Conservation (phyloP, 495 filamentous ascomycete species). For the Tetracladium setigerum region DNA sequence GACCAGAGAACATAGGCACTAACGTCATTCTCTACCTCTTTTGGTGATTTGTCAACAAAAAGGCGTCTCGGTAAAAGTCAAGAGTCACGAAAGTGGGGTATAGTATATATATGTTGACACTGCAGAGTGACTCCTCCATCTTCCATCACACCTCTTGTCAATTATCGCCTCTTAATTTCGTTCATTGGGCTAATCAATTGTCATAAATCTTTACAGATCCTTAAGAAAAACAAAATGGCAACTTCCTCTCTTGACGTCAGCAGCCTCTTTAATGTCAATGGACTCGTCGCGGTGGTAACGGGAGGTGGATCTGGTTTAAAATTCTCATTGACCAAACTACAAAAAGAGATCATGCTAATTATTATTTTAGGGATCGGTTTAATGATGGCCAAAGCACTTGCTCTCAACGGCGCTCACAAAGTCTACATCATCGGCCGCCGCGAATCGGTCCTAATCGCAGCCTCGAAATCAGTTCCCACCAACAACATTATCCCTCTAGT, state of each 20-base stretch:
- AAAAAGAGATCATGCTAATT: not conserved
- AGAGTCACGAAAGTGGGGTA: no score
- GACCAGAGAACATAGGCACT: no score
- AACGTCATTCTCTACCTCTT: no score
- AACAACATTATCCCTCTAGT: conserved; percentile 49
- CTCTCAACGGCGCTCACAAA: conserved; percentile 52
- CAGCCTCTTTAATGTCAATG: conserved; percentile 49
- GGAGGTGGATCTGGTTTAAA: conserved; percentile 48
- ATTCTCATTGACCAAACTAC: conserved; percentile 28
- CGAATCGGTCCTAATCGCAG: conserved; percentile 40
- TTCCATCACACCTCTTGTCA: no score
- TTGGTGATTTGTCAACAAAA: no score
- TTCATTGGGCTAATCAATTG: no score
- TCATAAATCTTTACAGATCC: no score
- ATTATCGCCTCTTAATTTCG: no score
- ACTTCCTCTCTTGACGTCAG: conserved; percentile 22
- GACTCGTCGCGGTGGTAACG: conserved; percentile 54
- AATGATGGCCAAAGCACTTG: conserved; percentile 58
- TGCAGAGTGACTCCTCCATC: no score
- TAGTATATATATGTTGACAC: no score
- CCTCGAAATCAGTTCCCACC: conserved; percentile 19
- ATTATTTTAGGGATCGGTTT: conserved; percentile 50
- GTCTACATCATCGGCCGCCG: conserved; percentile 65
- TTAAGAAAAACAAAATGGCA: no score
- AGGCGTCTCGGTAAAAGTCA: no score